Evolutionary conservation across 176 grass and related monocot genomes (phyloP).

Genomic region (Triticum urartu): DNA sequence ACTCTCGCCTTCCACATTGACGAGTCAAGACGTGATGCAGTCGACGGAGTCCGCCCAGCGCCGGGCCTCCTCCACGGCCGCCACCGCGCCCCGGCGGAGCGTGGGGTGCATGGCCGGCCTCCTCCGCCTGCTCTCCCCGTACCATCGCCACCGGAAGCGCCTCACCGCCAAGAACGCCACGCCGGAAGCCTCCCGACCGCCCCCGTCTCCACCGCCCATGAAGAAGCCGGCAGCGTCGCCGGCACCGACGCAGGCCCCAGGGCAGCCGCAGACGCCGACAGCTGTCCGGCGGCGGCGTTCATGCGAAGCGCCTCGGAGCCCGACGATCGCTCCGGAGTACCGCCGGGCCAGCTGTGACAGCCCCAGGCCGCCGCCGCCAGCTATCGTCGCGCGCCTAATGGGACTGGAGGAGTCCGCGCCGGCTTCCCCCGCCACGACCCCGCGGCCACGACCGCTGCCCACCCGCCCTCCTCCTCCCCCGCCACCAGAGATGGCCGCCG

Average conservation of each 20-base stretch:
- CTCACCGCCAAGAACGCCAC: slow-evolving; percentile 46
- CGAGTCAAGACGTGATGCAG: slow-evolving; percentile 33
- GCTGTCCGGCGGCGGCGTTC: slow-evolving; percentile 37
- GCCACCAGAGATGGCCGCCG: slow-evolving; percentile 41
- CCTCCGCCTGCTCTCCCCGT: slow-evolving; percentile 72
- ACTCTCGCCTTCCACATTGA: neutral
- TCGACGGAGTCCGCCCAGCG: slow-evolving; percentile 40
- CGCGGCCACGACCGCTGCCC: slow-evolving; percentile 9
- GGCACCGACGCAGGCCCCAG: neutral
- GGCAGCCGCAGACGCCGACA: neutral
- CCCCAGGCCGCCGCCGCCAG: slow-evolving; percentile 37
- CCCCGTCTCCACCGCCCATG: slow-evolving; percentile 1
- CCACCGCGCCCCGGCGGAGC: slow-evolving; percentile 20
- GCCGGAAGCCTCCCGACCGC: neutral
- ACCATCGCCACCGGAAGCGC: slow-evolving; percentile 82
- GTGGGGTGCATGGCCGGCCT: slow-evolving; percentile 90
- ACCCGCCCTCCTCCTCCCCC: slow-evolving; percentile 26
- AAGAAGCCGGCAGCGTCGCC: neutral
- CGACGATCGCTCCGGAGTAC: slow-evolving; percentile 68
- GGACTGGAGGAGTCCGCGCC: slow-evolving; percentile 65
- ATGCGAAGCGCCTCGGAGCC: slow-evolving; percentile 74
- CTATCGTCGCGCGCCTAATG: slow-evolving; percentile 92
- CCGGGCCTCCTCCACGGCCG: slow-evolving; percentile 12
- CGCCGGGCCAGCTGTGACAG: slow-evolving; percentile 57
- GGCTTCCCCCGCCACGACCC: slow-evolving; percentile 12